Base-by-base conservation (phyloP, 2,329 filamentous ascomycete species). In the Plenodomus biglobosus region DNA sequence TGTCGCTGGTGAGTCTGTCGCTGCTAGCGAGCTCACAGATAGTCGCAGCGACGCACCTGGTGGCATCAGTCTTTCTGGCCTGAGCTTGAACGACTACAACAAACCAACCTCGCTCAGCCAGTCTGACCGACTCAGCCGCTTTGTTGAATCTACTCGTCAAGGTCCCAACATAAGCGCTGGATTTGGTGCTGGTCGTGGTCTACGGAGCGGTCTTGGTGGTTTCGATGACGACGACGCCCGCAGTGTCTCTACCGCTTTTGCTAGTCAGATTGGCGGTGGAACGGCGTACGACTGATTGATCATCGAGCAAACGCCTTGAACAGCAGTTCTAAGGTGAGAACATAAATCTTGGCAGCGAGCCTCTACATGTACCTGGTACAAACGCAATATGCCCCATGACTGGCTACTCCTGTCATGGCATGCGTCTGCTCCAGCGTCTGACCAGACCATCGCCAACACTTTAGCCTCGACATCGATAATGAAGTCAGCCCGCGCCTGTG, bases 171-270 rank as follows among this genome's bases (percentile, higher is more conserved):
- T 59, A 13, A 56, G 65, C 15, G 59, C 58, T 45, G 68, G 69
- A n/a, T 72, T 67, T 42, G 68, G 63, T n/a, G 66, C 75, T 68
- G 53, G 76, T 72, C 65, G 75, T 76, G 70, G 66, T 20, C 45
- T 70, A 8, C 68, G 68, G 10, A 50, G 40, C 39, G 64, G 64
- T 50, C 75, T 79, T 42, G 74, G 78, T 52, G 72, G 75, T 19
- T 73, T 76, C 36, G 78, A 87, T 53, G 94, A 99, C 60, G 94
- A 99, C 59, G 94, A 97, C 69, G 90, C 94, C 65, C 90, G 94
- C 75, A 97, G 92, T 73, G 85, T 97, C 65, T 96, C 90, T 67
- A 97, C 94, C 43, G 92, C 92, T 40, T 99, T 97, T 76, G 92
- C 92, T 53, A 96, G 91, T 76, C 94, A 97, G 74, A 85, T 96